These are phyloP conservation scores for Escovopsis sp. DNA, from an alignment of 2,329 filamentous ascomycete genomes.

Conservation along the genomic window DNA sequence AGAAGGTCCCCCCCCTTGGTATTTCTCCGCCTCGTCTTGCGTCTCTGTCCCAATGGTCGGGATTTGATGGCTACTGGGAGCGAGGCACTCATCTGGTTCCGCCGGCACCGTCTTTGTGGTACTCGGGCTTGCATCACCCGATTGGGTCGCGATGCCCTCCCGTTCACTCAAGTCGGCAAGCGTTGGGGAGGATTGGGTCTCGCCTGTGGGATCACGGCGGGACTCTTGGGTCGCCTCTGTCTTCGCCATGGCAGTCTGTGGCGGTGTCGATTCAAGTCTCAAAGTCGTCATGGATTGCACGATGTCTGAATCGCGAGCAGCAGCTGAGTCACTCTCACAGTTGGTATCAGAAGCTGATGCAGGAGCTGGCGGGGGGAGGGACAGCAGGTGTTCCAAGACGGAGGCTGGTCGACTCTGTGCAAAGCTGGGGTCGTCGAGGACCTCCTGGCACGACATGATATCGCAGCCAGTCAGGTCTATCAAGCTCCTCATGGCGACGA, in stretches of 20 bases:
- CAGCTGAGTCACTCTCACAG: constrained; percentile 2
- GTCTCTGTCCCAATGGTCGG: too few relatives aligned
- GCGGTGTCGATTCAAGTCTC: constrained; percentile 13
- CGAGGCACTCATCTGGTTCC: too few relatives aligned
- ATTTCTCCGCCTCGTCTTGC: too few relatives aligned
- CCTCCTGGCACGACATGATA: constrained; percentile 40
- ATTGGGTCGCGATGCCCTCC: constrained; percentile 5
- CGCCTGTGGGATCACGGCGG: too few relatives aligned
- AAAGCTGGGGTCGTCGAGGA: constrained; percentile 27
- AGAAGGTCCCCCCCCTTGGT: too few relatives aligned
- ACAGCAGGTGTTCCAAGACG: constrained; percentile 1
- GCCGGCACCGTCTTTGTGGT: too few relatives aligned
- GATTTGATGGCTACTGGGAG: too few relatives aligned
- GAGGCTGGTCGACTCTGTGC: constrained; percentile 1
- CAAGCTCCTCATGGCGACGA: constrained; percentile 54
- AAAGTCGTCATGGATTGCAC: constrained; percentile 17
- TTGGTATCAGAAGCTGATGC: neutral
- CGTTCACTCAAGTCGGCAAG: constrained; percentile 6
- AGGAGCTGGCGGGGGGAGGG: constrained; percentile 1
- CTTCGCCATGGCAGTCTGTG: constrained; percentile 6
- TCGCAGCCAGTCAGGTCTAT: constrained; percentile 60
- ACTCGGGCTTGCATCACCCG: constrained; percentile 6
- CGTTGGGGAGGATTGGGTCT: neutral
- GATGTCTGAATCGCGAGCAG: constrained; percentile 15
- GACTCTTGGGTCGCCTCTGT: neutral